phyloP scores from a whole-genome alignment of 2,329 filamentous ascomycete genomes.

The Epichloe typhina region DNA sequence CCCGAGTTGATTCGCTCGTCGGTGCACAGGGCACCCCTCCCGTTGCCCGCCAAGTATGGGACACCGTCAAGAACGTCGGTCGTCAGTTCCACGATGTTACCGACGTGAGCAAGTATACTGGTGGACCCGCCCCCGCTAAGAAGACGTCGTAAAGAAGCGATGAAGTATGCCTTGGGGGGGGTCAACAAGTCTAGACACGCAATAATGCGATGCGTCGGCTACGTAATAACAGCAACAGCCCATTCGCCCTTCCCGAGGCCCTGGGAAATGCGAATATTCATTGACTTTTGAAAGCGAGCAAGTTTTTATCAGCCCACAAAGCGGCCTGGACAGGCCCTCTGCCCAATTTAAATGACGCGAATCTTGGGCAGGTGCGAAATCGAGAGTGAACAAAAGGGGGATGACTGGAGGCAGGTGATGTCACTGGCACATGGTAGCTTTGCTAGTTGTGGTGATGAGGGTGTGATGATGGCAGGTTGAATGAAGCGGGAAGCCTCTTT shows the following conservation, averaged over 20 bases:
- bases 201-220: no score
- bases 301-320: no score
- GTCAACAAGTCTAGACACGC: no score
- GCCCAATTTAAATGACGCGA: no score
- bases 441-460: neutral
- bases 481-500: neutral
- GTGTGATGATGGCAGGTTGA: neutral
- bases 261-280: no score
- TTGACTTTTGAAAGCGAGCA: no score
- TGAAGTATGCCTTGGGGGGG: no score
- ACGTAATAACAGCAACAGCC: no score
- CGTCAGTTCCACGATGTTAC: conserved; percentile 68
- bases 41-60: conserved; percentile 66
- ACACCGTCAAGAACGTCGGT: conserved; percentile 57
- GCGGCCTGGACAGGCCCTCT: no score
- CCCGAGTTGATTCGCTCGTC: conserved; percentile 67
- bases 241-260: no score
- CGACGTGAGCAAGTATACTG: conserved; percentile 61
- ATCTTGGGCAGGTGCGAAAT: no score
- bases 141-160: conserved; percentile 25
- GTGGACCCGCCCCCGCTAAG: conserved; percentile 39
- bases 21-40: conserved; percentile 82
- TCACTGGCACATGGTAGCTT: neutral
- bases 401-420: neutral
- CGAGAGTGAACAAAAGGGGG: neutral